Evolutionary conservation across 129 eudicot genomes (phyloP).

Genomic region (Flaveria trinervia): DNA sequence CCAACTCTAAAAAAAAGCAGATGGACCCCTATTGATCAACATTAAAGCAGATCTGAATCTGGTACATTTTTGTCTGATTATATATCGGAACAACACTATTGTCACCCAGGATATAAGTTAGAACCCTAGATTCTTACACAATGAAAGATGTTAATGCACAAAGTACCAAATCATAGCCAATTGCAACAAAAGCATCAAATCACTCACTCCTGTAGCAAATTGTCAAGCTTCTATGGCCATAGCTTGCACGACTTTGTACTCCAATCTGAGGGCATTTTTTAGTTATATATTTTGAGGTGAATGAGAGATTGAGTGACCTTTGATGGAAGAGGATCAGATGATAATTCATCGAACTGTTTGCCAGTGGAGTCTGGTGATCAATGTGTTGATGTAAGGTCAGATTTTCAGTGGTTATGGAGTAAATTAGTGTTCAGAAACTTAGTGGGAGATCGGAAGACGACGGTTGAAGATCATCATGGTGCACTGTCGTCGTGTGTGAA

Average conservation of each 20-base stretch:
- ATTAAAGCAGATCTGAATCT: constrained; percentile 30
- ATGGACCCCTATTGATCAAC: constrained; percentile 33
- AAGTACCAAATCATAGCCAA: not conserved
- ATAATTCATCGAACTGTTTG: too few relatives aligned
- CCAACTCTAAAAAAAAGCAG: not conserved
- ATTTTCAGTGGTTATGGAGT: too few relatives aligned
- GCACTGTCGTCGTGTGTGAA: not conserved
- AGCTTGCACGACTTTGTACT: not conserved
- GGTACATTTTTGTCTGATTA: constrained; percentile 38
- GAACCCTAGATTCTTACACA: constrained; percentile 19
- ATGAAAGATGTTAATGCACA: not conserved
- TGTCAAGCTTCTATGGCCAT: not conserved
- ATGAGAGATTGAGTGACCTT: too few relatives aligned
- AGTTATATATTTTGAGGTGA: too few relatives aligned
- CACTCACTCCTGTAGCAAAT: not conserved
- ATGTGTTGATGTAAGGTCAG: too few relatives aligned
- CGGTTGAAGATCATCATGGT: not conserved
- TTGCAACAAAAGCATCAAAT: not conserved
- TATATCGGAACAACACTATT: constrained; percentile 26
- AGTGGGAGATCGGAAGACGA: not conserved
- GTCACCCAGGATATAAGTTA: constrained; percentile 29
- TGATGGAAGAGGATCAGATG: too few relatives aligned
- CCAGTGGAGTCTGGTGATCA: too few relatives aligned
- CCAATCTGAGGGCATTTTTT: too few relatives aligned
- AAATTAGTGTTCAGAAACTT: not conserved